Conservation (phyloP, 2,329 filamentous ascomycete genomes). For the Colletotrichum graminicola region DNA sequence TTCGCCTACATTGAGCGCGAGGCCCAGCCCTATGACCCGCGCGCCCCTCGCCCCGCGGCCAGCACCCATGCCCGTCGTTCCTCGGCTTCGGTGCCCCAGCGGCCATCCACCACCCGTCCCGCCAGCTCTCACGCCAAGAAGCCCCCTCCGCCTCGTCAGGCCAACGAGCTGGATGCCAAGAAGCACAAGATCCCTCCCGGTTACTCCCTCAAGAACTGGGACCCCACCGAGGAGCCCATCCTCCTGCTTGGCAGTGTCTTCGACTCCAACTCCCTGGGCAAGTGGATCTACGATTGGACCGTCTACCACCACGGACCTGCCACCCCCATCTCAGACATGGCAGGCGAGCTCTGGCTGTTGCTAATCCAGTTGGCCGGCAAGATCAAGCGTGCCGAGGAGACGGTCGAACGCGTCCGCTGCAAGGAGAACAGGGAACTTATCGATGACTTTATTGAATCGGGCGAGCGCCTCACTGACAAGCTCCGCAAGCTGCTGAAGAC, state of each 20-base stretch:
- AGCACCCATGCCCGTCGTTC: slow-evolving; percentile 60
- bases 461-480: slow-evolving; percentile 86
- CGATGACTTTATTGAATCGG: slow-evolving; percentile 90
- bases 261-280: slow-evolving; percentile 95
- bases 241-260: slow-evolving; percentile 95
- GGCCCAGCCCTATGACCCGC: slow-evolving; percentile 56
- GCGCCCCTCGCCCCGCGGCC: slow-evolving; percentile 57
- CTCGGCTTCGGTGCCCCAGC: slow-evolving; percentile 64
- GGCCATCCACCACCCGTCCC: slow-evolving; percentile 66
- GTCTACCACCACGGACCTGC: slow-evolving; percentile 87
- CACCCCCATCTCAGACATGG: slow-evolving; percentile 88
- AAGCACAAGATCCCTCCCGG: slow-evolving; percentile 84
- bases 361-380: slow-evolving; percentile 95
- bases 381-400: slow-evolving; percentile 89
- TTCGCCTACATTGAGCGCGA: slow-evolving; percentile 53
- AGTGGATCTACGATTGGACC: slow-evolving; percentile 99
- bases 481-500: slow-evolving; percentile 89
- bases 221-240: slow-evolving; percentile 93
- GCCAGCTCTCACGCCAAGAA: slow-evolving; percentile 57
- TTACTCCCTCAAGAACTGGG: slow-evolving; percentile 98
- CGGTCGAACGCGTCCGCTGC: slow-evolving; percentile 77
- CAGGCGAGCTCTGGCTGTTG: slow-evolving; percentile 94
- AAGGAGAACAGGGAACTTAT: slow-evolving; percentile 83
- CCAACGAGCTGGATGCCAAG: slow-evolving; percentile 71
- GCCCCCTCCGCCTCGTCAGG: slow-evolving; percentile 54